These are phyloP conservation scores for Boletellus emodensis DNA, from an alignment of 768 basidiomycete genomes.

Conservation along the genomic window DNA sequence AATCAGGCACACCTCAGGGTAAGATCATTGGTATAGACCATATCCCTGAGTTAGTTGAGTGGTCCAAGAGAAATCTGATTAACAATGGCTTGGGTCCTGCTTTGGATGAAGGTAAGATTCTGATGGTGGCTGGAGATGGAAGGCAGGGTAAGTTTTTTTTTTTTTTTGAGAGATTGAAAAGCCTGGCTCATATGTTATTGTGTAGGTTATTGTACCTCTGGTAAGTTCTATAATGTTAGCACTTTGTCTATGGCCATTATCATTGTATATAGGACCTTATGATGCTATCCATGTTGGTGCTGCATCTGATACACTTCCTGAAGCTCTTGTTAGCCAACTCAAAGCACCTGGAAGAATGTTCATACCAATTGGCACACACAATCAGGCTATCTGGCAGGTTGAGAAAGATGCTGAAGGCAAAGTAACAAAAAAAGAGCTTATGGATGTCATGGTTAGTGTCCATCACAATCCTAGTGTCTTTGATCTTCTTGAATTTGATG, in stretches of 20 bases:
- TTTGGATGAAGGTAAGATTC: constrained; percentile 51
- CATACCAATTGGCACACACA: constrained; percentile 74
- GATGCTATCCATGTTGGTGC: constrained; percentile 94
- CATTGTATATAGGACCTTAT: constrained; percentile 52
- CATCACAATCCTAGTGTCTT: constrained; percentile 3
- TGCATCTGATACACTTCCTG: constrained; percentile 73
- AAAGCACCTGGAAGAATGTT: constrained; percentile 81
- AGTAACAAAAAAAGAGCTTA: constrained; percentile 60
- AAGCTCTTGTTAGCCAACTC: constrained; percentile 72
- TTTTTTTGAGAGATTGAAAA: not conserved
- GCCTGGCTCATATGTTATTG: not conserved
- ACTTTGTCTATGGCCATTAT: not conserved
- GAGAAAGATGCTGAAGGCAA: constrained; percentile 74
- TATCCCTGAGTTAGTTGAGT: constrained; percentile 69
- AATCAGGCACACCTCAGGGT: constrained; percentile 31
- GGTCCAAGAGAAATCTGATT: constrained; percentile 64
- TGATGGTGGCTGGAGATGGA: constrained; percentile 75
- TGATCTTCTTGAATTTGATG: constrained; percentile 10
- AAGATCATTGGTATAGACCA: constrained; percentile 91
- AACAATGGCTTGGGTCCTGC: constrained; percentile 59
- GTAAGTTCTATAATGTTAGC: constrained; percentile 18
- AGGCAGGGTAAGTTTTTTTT: constrained; percentile 54
- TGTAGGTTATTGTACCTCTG: constrained; percentile 34
- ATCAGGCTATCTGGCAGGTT: constrained; percentile 65
- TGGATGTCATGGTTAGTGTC: constrained; percentile 72